Conservation (phyloP, 768 basidiomycete genomes). For the Dioszegia hungarica region DNA sequence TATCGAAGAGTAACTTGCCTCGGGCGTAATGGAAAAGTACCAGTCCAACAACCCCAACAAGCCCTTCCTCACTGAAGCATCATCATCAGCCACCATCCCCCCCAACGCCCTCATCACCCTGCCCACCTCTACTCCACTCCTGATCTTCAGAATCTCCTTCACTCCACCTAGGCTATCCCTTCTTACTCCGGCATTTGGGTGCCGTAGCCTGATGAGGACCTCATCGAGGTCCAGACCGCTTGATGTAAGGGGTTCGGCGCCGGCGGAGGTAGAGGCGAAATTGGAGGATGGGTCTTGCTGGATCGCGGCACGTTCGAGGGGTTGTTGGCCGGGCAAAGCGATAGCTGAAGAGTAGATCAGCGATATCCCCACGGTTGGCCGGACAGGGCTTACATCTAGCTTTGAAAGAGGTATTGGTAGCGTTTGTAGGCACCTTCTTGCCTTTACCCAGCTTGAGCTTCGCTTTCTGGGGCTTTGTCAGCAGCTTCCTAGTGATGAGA, state of each 20-base stretch:
- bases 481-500: no score
- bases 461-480: slow-evolving; percentile 63
- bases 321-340: slow-evolving; percentile 75
- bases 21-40: slow-evolving; percentile 56
- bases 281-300: slow-evolving; percentile 44
- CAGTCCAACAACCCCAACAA: slow-evolving; percentile 66
- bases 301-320: slow-evolving; percentile 33
- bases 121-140: slow-evolving; percentile 33
- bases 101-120: slow-evolving; percentile 39
- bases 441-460: slow-evolving; percentile 96
- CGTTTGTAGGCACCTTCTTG: slow-evolving; percentile 74
- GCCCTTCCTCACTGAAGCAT: slow-evolving; percentile 69
- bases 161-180: slow-evolving; percentile 57
- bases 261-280: slow-evolving; percentile 40
- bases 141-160: slow-evolving; percentile 32
- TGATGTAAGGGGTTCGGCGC: slow-evolving; percentile 62
- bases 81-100: slow-evolving; percentile 82
- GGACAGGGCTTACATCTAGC: slow-evolving; percentile 78
- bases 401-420: slow-evolving; percentile 92
- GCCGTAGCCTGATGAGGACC: slow-evolving; percentile 70
- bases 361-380: not conserved
- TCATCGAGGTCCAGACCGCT: slow-evolving; percentile 71
- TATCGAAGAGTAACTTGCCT: slow-evolving; percentile 14
- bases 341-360: slow-evolving; percentile 59
- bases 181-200: slow-evolving; percentile 71